These are phyloP conservation scores for Wickerhamomyces ciferrii DNA, from an alignment of 805 yeast genomes.

Conservation along the genomic window DNA sequence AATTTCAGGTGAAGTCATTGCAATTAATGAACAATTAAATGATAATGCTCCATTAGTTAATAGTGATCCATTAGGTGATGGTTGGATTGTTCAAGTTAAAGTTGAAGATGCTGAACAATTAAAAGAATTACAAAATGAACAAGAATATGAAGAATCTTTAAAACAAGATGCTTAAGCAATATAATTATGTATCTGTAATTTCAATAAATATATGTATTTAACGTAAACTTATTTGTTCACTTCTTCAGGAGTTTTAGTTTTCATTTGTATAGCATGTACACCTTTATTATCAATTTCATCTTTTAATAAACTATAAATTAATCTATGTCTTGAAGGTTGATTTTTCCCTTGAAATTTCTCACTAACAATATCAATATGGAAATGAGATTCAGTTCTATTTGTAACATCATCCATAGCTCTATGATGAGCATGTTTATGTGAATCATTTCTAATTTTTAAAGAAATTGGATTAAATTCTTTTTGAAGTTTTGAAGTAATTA, in stretches of 20 bases:
- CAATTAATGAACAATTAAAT: slow-evolving; percentile 61
- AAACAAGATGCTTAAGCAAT: slow-evolving; percentile 4
- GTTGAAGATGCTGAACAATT: slow-evolving; percentile 38
- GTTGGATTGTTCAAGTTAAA: slow-evolving; percentile 84
- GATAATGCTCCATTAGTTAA: slow-evolving; percentile 76
- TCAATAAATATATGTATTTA: too few relatives aligned
- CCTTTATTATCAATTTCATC: slow-evolving; percentile 70
- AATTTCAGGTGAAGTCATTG: slow-evolving; percentile 69
- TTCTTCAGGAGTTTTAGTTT: slow-evolving; percentile 71
- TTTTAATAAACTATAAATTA: slow-evolving; percentile 60
- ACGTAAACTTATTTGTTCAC: slow-evolving; percentile 14
- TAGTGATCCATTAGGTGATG: slow-evolving; percentile 87
- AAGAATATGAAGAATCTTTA: slow-evolving; percentile 28
- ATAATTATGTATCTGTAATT: too few relatives aligned
- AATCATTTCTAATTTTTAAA: slow-evolving; percentile 67
- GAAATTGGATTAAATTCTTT: slow-evolving; percentile 31
- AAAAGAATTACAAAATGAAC: slow-evolving; percentile 50
- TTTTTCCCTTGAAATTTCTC: slow-evolving; percentile 58
- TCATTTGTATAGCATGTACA: slow-evolving; percentile 84
- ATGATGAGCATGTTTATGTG: slow-evolving; percentile 85
- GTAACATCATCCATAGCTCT: slow-evolving; percentile 71
- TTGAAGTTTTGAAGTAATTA: slow-evolving; percentile 15
- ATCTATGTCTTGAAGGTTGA: slow-evolving; percentile 73
- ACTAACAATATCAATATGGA: slow-evolving; percentile 69
- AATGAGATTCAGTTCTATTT: slow-evolving; percentile 77